Percentiles rank a stretch among this genome's conserved stretches.
These are phyloP conservation scores for Austroboletus festivus DNA, from an alignment of 768 basidiomycete genomes.

Conservation along the genomic window DNA sequence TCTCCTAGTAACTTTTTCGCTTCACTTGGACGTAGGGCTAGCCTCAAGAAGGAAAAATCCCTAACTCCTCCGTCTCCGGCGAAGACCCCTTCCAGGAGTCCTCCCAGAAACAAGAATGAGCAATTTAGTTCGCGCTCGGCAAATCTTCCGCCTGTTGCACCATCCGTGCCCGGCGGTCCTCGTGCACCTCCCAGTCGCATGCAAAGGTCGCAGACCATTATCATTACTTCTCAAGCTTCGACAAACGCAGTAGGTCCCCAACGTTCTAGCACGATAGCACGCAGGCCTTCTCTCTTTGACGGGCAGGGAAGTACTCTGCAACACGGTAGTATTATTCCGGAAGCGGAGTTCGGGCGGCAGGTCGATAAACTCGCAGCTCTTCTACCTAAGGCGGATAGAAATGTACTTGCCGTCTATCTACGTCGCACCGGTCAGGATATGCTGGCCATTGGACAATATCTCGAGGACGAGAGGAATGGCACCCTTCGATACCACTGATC, in stretches of 20 bases:
- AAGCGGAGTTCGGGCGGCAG: slow-evolving; percentile 57
- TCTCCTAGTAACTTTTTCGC: slow-evolving; percentile 66
- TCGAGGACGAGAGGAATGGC: slow-evolving; percentile 82
- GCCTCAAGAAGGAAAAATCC: slow-evolving; percentile 41
- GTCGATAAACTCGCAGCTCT: slow-evolving; percentile 70
- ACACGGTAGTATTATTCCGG: slow-evolving; percentile 7
- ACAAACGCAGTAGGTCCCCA: slow-evolving; percentile 17
- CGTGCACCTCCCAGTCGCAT: slow-evolving; percentile 63
- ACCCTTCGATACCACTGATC: slow-evolving; percentile 41
- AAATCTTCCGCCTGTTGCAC: slow-evolving; percentile 35
- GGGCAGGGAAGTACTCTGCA: slow-evolving; percentile 18
- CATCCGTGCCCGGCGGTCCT: slow-evolving; percentile 70
- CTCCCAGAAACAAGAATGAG: slow-evolving; percentile 28
- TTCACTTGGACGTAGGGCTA: slow-evolving; percentile 69
- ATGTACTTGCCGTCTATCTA: slow-evolving; percentile 67
- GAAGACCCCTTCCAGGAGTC: slow-evolving; percentile 37
- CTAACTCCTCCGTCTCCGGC: slow-evolving; percentile 31
- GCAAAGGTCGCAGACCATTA: slow-evolving; percentile 66
- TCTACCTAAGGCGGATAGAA: slow-evolving; percentile 69
- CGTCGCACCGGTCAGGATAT: slow-evolving; percentile 76
- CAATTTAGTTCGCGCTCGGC: slow-evolving; percentile 28
- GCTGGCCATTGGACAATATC: slow-evolving; percentile 80
- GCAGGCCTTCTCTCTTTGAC: slow-evolving; percentile 30
- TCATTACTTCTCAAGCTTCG: slow-evolving; percentile 36
- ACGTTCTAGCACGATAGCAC: slow-evolving; percentile 30